These are phyloP conservation scores for Gonapodya sp. DNA, from an alignment of 192 early-diverging fungal species.

Conservation along the genomic window DNA sequence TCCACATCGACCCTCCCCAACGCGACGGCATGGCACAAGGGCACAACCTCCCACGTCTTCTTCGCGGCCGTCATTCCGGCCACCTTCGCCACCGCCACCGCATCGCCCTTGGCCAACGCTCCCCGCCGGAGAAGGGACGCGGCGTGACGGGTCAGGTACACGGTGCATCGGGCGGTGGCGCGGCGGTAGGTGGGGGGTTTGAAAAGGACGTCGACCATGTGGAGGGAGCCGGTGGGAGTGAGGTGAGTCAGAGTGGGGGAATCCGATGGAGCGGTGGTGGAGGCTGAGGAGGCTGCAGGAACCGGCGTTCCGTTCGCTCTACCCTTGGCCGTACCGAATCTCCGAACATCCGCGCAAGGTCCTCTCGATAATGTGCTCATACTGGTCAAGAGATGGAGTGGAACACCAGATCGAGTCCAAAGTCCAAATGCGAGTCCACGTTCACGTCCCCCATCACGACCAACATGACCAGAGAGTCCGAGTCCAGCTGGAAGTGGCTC, in stretches of 20 bases:
- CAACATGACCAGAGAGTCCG: no score
- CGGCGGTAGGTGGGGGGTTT: background rate
- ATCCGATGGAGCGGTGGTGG: background rate
- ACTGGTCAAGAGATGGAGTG: no score
- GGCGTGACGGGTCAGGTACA: background rate
- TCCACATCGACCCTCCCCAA: conserved; percentile 5
- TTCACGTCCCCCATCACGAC: no score
- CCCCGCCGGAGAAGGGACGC: background rate
- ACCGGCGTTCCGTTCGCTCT: no score
- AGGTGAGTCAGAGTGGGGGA: conserved; percentile 4
- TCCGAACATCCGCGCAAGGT: no score
- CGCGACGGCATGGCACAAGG: background rate
- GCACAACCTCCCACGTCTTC: conserved; percentile 1
- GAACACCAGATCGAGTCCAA: no score
- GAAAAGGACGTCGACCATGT: conserved; percentile 3
- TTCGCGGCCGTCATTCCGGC: conserved; percentile 1
- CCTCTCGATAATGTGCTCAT: no score
- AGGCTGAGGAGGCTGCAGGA: background rate
- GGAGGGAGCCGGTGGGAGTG: background rate
- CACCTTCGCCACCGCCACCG: conserved; percentile 6
- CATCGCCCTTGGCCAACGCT: background rate
- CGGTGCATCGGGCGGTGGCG: background rate
- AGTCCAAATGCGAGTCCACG: no score
- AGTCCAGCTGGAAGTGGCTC: no score
- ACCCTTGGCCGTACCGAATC: no score